phyloP scores from a whole-genome alignment of 805 yeast genomes.

The Dipodascopsis uninucleata region DNA sequence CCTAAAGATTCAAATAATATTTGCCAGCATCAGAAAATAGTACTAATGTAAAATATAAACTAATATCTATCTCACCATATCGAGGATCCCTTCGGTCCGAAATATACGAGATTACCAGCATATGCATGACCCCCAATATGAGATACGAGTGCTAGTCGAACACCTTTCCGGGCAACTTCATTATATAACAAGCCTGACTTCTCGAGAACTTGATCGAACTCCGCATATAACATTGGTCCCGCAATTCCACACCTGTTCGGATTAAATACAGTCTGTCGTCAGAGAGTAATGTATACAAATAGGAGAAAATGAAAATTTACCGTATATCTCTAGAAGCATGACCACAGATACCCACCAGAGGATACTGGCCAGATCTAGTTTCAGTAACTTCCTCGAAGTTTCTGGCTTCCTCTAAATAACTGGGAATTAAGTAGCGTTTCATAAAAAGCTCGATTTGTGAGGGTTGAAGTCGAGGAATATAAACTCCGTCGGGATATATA shows the following conservation, averaged over 20 bases:
- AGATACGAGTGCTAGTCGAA: slow-evolving; percentile 52
- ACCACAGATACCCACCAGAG: slow-evolving; percentile 58
- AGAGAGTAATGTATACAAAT: neutral
- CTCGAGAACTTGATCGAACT: slow-evolving; percentile 46
- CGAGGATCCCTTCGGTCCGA: slow-evolving; percentile 44
- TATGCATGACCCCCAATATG: slow-evolving; percentile 85
- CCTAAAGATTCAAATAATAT: slow-evolving; percentile 53
- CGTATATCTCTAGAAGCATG: slow-evolving; percentile 55
- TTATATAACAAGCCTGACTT: slow-evolving; percentile 37
- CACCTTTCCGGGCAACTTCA: slow-evolving; percentile 9
- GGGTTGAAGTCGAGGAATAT: slow-evolving; percentile 27
- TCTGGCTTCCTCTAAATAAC: slow-evolving; percentile 33
- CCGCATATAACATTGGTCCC: slow-evolving; percentile 56
- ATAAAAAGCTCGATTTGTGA: slow-evolving; percentile 9
- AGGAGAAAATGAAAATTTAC: slow-evolving; percentile 1
- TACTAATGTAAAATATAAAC: neutral
- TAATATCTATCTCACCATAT: slow-evolving; percentile 13
- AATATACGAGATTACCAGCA: slow-evolving; percentile 74
- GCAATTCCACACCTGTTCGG: slow-evolving; percentile 55
- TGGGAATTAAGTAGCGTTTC: slow-evolving; percentile 25
- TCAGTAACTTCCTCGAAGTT: slow-evolving; percentile 12
- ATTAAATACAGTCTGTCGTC: neutral
- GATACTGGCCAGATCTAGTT: slow-evolving; percentile 9
- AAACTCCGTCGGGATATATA: slow-evolving; percentile 53
- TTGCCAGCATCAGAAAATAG: neutral